phyloP scores from a whole-genome alignment of 768 basidiomycete genomes.

The Xanthoconium purpureum region DNA sequence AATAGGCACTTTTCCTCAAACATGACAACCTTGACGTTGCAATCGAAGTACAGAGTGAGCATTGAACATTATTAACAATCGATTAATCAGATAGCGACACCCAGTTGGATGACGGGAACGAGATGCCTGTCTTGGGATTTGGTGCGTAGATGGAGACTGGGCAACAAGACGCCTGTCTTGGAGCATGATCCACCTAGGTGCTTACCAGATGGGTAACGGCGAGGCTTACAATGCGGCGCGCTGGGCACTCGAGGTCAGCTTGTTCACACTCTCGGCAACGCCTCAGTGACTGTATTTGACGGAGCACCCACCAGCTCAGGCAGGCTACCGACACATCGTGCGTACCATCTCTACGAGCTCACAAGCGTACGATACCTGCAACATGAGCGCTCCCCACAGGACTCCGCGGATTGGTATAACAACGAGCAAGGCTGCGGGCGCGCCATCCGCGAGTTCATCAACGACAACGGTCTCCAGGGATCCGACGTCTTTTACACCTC shows the following conservation, averaged over 20 bases:
- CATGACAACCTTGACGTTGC: neutral
- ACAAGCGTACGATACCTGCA: neutral
- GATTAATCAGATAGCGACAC: neutral
- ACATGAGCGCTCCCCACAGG: neutral
- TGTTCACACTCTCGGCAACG: neutral
- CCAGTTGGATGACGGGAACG: constrained; percentile 4
- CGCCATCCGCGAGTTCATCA: constrained; percentile 57
- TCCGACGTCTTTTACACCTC: constrained; percentile 66
- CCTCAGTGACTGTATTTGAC: neutral
- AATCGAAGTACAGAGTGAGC: constrained; percentile 10
- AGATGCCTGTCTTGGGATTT: constrained; percentile 9
- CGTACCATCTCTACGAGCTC: neutral
- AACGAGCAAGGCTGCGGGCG: constrained; percentile 65
- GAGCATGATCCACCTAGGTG: neutral
- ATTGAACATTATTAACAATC: neutral
- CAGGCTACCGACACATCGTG: constrained; percentile 11
- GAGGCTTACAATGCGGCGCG: constrained; percentile 4
- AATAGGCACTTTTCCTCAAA: neutral
- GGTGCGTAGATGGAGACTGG: constrained; percentile 1
- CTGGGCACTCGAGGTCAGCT: constrained; percentile 8
- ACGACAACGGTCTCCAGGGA: constrained; percentile 37
- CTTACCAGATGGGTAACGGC: constrained; percentile 5
- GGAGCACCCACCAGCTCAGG: neutral
- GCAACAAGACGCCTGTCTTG: neutral
- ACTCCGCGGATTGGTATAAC: constrained; percentile 9